Base-by-base conservation (phyloP, 2,329 filamentous ascomycete species). In the Diplodia mutila region DNA sequence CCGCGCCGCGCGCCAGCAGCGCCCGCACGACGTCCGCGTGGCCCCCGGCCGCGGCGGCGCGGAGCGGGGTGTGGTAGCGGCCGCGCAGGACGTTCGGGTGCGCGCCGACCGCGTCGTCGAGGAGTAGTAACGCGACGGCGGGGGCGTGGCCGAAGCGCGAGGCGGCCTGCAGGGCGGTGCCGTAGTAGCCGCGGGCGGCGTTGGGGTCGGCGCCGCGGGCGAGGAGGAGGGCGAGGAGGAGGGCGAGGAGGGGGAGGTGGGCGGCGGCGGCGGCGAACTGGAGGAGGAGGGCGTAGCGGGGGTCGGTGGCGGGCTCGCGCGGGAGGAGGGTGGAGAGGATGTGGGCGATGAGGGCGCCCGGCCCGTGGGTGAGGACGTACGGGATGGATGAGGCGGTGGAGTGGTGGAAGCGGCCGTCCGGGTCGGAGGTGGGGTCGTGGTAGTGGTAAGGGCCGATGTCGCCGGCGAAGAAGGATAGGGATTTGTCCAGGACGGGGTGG, bases 11-110 rank as follows among this genome's bases (percentile, higher is more conserved):
- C 3, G 72, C 69, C 9, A 74, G 66, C 21, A 75, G 55, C 1
- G 69, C n/a, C 3, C 53, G 67, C 21, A 73, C 71, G 9, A 66
- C 67, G 39, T 73, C 71, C 1, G 70, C 46, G 66, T 71, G 65
- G 3, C 73, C 73, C 18, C 70, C 70, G 25, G 61, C 71, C 0
- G 72, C 71, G 11, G 71, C 73, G 23, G 72, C 67, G 21, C 74
- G 73, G 5, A 75, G 53, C 11, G 72, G 66, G 52, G 69, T 68
- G 18, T 55, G 66, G 18, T 57, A 46, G 5, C 34, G 29, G 11
- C 72, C 71, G 23, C 39, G 54, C 2, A 39, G 55, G 2, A 70
- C 27, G 32, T 75, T 75, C 27, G 70, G 68, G 16, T 71, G 42
- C 18, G 71, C 73, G 4, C 69, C 69, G 12, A 49, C 63, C 4